Conservation (phyloP, 1,284 basidiomycete genomes). For the Trichosporon inkin region DNA sequence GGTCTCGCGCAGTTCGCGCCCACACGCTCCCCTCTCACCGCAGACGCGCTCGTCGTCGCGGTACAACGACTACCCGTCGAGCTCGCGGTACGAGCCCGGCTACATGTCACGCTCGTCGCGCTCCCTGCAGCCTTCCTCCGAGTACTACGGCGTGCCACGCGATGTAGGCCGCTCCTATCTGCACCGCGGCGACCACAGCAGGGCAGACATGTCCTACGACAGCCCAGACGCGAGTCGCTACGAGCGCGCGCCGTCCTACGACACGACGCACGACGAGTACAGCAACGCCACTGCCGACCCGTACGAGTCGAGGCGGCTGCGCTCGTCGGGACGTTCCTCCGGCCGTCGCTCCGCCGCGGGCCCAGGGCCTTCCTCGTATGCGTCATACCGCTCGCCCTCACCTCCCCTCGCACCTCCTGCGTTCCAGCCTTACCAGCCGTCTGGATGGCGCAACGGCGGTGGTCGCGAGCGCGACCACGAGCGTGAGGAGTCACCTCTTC, state of each 20-base stretch:
- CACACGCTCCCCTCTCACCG: slow-evolving; percentile 6
- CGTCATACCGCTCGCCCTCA: slow-evolving; percentile 12
- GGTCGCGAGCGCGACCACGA: not conserved
- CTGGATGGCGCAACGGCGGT: slow-evolving; percentile 9
- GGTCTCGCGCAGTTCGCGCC: not conserved
- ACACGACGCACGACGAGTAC: not conserved
- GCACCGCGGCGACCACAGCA: slow-evolving; percentile 15
- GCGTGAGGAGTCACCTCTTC: not conserved
- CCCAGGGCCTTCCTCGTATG: slow-evolving; percentile 9
- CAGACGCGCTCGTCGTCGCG: slow-evolving; percentile 6
- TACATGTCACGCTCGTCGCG: slow-evolving; percentile 8
- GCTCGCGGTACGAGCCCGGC: slow-evolving; percentile 7
- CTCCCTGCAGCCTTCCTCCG: slow-evolving; percentile 1
- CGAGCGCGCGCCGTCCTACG: slow-evolving; percentile 13
- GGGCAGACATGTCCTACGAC: slow-evolving; percentile 12
- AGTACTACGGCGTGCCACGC: slow-evolving; percentile 19
- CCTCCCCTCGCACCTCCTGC: slow-evolving; percentile 10
- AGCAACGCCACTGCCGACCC: not conserved
- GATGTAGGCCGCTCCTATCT: slow-evolving; percentile 23
- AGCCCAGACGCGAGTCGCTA: slow-evolving; percentile 11
- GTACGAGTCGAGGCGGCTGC: slow-evolving; percentile 1
- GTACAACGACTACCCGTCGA: slow-evolving; percentile 2
- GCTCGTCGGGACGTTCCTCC: slow-evolving; percentile 1
- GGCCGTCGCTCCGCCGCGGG: not conserved
- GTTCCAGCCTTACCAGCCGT: slow-evolving; percentile 16